These are phyloP conservation scores for Hypsizygus ulmarius DNA, from an alignment of 1,284 basidiomycete species.

Conservation along the genomic window DNA sequence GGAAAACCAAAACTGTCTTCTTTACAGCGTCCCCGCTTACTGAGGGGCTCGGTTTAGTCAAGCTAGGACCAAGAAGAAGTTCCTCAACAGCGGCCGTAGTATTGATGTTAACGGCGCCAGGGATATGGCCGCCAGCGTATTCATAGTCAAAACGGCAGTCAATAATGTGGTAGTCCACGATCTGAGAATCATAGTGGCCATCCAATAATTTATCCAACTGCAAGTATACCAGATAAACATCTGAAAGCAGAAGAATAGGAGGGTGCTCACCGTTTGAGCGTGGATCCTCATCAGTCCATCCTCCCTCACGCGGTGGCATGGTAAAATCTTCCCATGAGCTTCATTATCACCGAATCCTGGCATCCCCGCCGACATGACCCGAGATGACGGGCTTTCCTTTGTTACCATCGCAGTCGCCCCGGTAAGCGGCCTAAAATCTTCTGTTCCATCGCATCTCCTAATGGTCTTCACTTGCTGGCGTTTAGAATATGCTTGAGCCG, in stretches of 20 bases:
- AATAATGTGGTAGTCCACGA: slow-evolving; percentile 77
- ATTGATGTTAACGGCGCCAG: slow-evolving; percentile 90
- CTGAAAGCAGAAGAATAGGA: slow-evolving; percentile 2
- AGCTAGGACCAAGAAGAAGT: slow-evolving; percentile 61
- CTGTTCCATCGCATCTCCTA: slow-evolving; percentile 73
- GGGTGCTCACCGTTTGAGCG: slow-evolving; percentile 64
- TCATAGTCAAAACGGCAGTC: slow-evolving; percentile 99
- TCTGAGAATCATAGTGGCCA: slow-evolving; percentile 64
- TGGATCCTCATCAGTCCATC: slow-evolving; percentile 95
- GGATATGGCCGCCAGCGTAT: slow-evolving; percentile 91
- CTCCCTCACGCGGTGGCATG: slow-evolving; percentile 90
- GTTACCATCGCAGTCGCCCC: slow-evolving; percentile 52
- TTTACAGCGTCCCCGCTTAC: slow-evolving; percentile 74
- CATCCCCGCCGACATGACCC: slow-evolving; percentile 54
- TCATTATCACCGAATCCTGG: slow-evolving; percentile 92
- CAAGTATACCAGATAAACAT: slow-evolving; percentile 12
- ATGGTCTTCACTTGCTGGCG: slow-evolving; percentile 73
- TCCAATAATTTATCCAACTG: slow-evolving; percentile 76
- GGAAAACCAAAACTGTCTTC: slow-evolving; percentile 91
- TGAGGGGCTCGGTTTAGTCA: slow-evolving; percentile 70
- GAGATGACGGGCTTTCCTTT: slow-evolving; percentile 56
- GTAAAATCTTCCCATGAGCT: slow-evolving; percentile 87
- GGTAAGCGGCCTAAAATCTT: slow-evolving; percentile 70
- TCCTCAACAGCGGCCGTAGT: slow-evolving; percentile 81
- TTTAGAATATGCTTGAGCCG: slow-evolving; percentile 73